Evolutionary conservation across 805 yeast species (phyloP).

Genomic region (Lipomyces anomalus): DNA sequence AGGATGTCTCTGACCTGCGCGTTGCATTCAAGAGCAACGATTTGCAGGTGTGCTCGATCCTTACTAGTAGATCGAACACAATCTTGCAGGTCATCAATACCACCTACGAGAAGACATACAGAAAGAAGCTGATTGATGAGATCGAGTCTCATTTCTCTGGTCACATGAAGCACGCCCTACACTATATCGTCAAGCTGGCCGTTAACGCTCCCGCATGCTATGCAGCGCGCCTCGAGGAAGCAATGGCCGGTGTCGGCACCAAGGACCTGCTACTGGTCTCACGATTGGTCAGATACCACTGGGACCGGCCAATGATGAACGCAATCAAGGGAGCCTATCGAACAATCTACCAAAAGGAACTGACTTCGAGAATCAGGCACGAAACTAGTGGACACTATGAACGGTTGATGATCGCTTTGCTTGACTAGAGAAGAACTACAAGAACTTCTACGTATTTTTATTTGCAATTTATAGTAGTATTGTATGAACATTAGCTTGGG

Average conservation of each 20-base stretch:
- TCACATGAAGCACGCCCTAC: conserved; percentile 25
- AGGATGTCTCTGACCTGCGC: conserved; percentile 22
- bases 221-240: conserved; percentile 23
- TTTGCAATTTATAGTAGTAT: too few relatives aligned
- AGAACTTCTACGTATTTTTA: too few relatives aligned
- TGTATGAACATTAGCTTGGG: too few relatives aligned
- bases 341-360: conserved; percentile 11
- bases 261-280: conserved; percentile 22
- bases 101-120: conserved; percentile 11
- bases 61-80: conserved; percentile 21
- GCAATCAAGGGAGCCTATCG: conserved; percentile 20
- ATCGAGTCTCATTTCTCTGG: conserved; percentile 24
- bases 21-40: conserved; percentile 25
- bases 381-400: conserved; percentile 26
- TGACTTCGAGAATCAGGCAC: conserved; percentile 21
- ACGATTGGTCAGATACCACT: conserved; percentile 23
- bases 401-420: conserved; percentile 20
- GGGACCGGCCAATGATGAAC: conserved; percentile 20
- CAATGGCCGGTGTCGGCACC: conserved; percentile 27
- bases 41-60: conserved; percentile 21
- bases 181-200: conserved; percentile 22
- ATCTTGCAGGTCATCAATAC: conserved; percentile 19
- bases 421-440: too few relatives aligned
- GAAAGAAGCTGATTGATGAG: conserved; percentile 14
- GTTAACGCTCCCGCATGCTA: conserved; percentile 14